phyloP scores from a whole-genome alignment of 768 basidiomycete species.

The Phlebiopsis gigantea region DNA sequence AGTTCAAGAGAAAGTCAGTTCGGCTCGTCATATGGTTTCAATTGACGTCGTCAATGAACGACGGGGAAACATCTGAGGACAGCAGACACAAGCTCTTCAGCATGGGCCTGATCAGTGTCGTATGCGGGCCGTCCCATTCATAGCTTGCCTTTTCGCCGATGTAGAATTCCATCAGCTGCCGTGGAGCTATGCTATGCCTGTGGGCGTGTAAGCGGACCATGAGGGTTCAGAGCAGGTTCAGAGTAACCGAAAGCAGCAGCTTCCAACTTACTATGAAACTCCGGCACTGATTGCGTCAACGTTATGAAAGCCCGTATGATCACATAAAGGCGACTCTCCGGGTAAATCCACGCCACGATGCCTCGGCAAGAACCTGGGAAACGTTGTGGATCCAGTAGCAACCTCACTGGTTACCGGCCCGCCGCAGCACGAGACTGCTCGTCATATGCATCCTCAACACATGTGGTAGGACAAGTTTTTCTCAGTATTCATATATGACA shows the following conservation, averaged over 20 bases:
- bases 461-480: too few relatives aligned
- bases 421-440: neutral
- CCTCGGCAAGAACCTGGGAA: neutral
- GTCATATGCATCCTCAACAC: neutral
- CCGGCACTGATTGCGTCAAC: neutral
- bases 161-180: neutral
- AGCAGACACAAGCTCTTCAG: neutral
- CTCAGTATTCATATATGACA: too few relatives aligned
- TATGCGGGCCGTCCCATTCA: neutral
- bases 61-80: neutral
- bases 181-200: neutral
- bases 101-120: neutral
- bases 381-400: neutral
- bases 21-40: neutral
- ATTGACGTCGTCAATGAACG: neutral
- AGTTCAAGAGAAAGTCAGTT: neutral
- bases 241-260: neutral
- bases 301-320: neutral
- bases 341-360: conserved; percentile 6
- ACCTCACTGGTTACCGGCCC: neutral
- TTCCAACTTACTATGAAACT: neutral
- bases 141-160: neutral
- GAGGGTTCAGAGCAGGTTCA: neutral
- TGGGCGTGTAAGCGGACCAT: too few relatives aligned
- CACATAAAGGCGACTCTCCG: conserved; percentile 4